Conservation (phyloP, 2,329 filamentous ascomycete species). For the Fusarium falciforme region DNA sequence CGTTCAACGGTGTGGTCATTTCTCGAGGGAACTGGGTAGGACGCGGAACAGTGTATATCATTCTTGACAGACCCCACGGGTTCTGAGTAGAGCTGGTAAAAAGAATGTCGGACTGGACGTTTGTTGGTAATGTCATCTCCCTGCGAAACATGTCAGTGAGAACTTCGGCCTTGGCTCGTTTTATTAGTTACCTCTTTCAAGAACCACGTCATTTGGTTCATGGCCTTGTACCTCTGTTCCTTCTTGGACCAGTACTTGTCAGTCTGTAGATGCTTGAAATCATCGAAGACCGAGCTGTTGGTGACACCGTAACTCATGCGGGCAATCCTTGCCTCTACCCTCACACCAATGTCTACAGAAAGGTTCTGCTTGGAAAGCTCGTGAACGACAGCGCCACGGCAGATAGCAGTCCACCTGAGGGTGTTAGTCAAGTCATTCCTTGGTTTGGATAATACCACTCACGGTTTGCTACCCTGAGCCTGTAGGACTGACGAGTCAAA, state of each 20-base stretch:
- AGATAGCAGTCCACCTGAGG: slow-evolving; percentile 50
- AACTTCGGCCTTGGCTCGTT: fast-evolving
- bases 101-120: neutral
- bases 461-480: slow-evolving; percentile 47
- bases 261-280: neutral
- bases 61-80: fast-evolving
- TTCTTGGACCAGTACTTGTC: slow-evolving; percentile 30
- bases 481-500: slow-evolving; percentile 45
- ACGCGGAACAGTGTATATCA: neutral
- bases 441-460: slow-evolving; percentile 11
- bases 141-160: neutral
- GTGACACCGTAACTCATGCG: slow-evolving; percentile 44
- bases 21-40: neutral
- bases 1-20: fast-evolving
- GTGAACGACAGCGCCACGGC: slow-evolving; percentile 47
- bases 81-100: fast-evolving
- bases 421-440: neutral
- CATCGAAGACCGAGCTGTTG: fast-evolving
- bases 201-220: slow-evolving; percentile 46
- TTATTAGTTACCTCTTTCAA: slow-evolving; percentile 26
- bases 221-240: neutral
- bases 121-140: slow-evolving; percentile 17
- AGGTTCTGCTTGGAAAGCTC: slow-evolving; percentile 25
- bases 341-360: neutral
- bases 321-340: slow-evolving; percentile 40